Conservation (phyloP, 306 rosid species). For the Prunus padus region DNA sequence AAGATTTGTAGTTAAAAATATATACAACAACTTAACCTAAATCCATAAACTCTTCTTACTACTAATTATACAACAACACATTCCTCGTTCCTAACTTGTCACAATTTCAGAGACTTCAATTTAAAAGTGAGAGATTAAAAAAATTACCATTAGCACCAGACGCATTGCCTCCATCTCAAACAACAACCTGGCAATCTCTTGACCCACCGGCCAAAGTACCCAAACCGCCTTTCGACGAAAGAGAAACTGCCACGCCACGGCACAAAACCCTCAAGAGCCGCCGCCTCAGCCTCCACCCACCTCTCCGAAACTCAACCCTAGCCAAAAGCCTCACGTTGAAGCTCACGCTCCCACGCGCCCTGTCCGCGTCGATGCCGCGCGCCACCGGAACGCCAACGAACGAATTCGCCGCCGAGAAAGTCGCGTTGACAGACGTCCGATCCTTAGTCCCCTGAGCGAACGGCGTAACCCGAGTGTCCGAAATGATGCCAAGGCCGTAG, state of each 20-base stretch:
- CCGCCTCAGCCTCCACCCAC: slow-evolving; percentile 70
- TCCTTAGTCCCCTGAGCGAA: slow-evolving; percentile 50
- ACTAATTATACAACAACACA: neutral
- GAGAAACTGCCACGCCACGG: slow-evolving; percentile 31
- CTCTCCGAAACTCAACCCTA: slow-evolving; percentile 51
- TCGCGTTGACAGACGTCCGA: slow-evolving; percentile 33
- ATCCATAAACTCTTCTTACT: neutral
- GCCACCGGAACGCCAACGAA: slow-evolving; percentile 21
- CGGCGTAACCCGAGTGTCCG: slow-evolving; percentile 44
- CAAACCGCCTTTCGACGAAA: slow-evolving; percentile 37
- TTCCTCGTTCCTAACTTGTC: neutral
- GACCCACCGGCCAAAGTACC: slow-evolving; percentile 48
- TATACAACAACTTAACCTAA: neutral
- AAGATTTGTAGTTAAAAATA: neutral
- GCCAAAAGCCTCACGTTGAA: slow-evolving; percentile 55
- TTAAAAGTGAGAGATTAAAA: neutral
- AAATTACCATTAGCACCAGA: neutral
- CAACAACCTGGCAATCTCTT: slow-evolving; percentile 60
- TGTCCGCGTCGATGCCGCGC: slow-evolving; percentile 34
- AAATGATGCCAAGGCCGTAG: slow-evolving; percentile 29
- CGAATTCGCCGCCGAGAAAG: slow-evolving; percentile 38
- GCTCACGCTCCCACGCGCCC: slow-evolving; percentile 32
- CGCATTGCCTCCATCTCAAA: slow-evolving; percentile 25
- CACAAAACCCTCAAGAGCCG: slow-evolving; percentile 58
- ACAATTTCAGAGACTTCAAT: neutral